phyloP scores from a whole-genome alignment of 2,329 filamentous ascomycete genomes.

The Exophiala phaeomuriformis region DNA sequence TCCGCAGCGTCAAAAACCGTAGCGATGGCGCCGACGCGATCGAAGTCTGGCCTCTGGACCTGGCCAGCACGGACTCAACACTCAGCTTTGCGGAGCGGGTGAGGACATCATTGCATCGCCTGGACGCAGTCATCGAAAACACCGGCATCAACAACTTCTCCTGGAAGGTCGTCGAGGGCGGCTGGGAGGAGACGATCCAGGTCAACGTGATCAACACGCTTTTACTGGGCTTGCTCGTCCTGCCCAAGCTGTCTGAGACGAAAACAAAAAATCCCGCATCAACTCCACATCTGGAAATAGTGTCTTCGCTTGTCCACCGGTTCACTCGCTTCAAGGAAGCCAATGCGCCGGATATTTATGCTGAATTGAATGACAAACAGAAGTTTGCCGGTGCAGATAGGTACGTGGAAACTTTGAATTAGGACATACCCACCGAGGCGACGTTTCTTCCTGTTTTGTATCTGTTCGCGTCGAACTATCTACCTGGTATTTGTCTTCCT shows the following conservation, averaged over 20 bases:
- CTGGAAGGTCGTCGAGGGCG: constrained; percentile 12
- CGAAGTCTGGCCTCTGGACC: constrained; percentile 43
- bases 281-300: constrained; percentile 23
- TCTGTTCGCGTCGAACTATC: too few relatives aligned
- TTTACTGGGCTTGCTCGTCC: constrained; percentile 25
- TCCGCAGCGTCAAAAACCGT: constrained; percentile 28
- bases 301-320: constrained; percentile 26
- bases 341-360: constrained; percentile 18
- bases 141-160: constrained; percentile 31
- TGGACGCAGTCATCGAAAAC: constrained; percentile 37
- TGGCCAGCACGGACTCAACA: constrained; percentile 33
- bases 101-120: constrained; percentile 27
- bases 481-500: too few relatives aligned
- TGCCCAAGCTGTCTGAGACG: constrained; percentile 25
- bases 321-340: constrained; percentile 22
- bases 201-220: constrained; percentile 29
- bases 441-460: too few relatives aligned
- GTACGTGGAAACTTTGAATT: constrained; percentile 1
- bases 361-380: constrained; percentile 12
- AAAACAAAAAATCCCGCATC: constrained; percentile 15
- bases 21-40: constrained; percentile 27
- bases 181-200: constrained; percentile 28
- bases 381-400: constrained; percentile 6
- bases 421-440: too few relatives aligned
- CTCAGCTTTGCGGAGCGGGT: constrained; percentile 31